These are phyloP conservation scores for Takakia lepidozioides DNA, from an alignment of 225 moss, liverwort and hornwort species.

Conservation along the genomic window DNA sequence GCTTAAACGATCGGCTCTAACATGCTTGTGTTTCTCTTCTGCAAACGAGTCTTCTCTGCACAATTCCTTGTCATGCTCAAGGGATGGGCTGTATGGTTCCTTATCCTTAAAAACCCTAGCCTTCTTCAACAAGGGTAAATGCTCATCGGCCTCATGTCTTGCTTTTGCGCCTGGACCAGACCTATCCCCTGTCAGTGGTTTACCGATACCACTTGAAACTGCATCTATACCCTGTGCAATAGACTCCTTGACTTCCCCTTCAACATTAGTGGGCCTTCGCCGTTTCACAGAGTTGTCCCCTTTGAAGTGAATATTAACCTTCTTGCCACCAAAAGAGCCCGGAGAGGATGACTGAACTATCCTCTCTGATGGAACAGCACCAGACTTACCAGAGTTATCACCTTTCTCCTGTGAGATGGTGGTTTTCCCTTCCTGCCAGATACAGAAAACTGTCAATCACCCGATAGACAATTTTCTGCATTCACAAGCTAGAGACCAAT, in stretches of 20 bases:
- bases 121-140: conserved; percentile 36
- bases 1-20: conserved; percentile 21
- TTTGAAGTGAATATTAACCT: conserved; percentile 16
- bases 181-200: conserved; percentile 13
- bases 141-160: conserved; percentile 27
- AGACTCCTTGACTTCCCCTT: conserved; percentile 23
- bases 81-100: conserved; percentile 2
- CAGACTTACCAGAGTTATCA: conserved; percentile 21
- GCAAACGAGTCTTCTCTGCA: conserved; percentile 20
- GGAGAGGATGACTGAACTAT: conserved; percentile 11
- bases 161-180: conserved; percentile 19
- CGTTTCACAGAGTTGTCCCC: conserved; percentile 27
- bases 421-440: conserved; percentile 30
- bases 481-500: too few relatives aligned
- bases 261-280: conserved; percentile 19
- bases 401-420: conserved; percentile 11
- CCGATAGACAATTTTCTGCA: too few relatives aligned
- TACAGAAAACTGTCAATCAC: too few relatives aligned
- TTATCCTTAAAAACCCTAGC: conserved; percentile 28
- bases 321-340: conserved; percentile 15
- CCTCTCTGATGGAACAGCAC: conserved; percentile 16
- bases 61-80: too few relatives aligned
- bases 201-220: not conserved
- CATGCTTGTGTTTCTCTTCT: conserved; percentile 40
- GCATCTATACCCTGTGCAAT: not conserved